These are phyloP conservation scores for Calonectria pseudoreteaudii DNA, from an alignment of 2,329 filamentous ascomycete species.

Conservation along the genomic window DNA sequence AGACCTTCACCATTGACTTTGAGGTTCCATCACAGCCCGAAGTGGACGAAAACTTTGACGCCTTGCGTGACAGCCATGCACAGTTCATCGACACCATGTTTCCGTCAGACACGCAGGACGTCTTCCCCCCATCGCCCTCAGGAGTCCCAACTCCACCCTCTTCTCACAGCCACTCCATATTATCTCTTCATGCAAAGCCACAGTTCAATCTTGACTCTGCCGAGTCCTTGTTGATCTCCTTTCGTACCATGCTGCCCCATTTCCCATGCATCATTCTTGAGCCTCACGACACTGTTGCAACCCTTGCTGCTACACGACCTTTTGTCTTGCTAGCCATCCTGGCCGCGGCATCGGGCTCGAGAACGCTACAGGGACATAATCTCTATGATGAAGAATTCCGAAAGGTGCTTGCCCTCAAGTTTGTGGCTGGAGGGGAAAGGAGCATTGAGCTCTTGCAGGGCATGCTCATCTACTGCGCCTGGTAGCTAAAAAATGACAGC, in stretches of 20 bases:
- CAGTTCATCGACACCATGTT: slow-evolving; percentile 55
- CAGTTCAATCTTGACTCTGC: slow-evolving; percentile 69
- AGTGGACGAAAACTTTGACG: slow-evolving; percentile 53
- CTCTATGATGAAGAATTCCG: slow-evolving; percentile 70
- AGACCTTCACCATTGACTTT: slow-evolving; percentile 67
- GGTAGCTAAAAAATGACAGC: slow-evolving; percentile 52
- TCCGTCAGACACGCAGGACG: slow-evolving; percentile 41
- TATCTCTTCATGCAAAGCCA: slow-evolving; percentile 59
- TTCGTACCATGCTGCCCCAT: slow-evolving; percentile 56
- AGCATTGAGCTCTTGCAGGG: slow-evolving; percentile 68
- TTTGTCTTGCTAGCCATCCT: slow-evolving; percentile 68
- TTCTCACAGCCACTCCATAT: slow-evolving; percentile 49
- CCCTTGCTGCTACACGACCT: slow-evolving; percentile 59
- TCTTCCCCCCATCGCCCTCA: slow-evolving; percentile 35
- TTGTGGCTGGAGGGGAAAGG: slow-evolving; percentile 68
- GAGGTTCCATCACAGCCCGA: slow-evolving; percentile 56
- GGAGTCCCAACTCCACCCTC: slow-evolving; percentile 44
- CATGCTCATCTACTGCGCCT: slow-evolving; percentile 67
- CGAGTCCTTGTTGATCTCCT: slow-evolving; percentile 56
- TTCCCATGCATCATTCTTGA: slow-evolving; percentile 59
- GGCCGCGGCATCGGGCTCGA: slow-evolving; percentile 60
- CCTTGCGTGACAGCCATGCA: slow-evolving; percentile 57
- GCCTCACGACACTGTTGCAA: slow-evolving; percentile 55
- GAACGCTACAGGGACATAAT: slow-evolving; percentile 62
- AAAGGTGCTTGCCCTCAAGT: slow-evolving; percentile 67